These are phyloP conservation scores for Camelina sativa DNA, from an alignment of 345 rosid genomes.

Conservation along the genomic window DNA sequence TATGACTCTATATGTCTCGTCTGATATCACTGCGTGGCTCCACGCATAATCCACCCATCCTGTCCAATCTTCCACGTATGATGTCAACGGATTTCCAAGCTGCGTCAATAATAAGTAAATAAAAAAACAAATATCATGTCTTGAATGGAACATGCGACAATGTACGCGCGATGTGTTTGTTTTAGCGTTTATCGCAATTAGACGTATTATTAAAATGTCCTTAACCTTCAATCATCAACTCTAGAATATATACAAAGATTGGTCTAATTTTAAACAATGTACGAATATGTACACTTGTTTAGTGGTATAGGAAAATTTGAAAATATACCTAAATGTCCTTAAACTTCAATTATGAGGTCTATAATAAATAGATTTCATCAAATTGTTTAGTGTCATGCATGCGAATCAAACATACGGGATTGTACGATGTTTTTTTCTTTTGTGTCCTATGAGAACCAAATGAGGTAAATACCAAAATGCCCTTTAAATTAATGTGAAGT, in stretches of 20 bases:
- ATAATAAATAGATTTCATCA: neutral
- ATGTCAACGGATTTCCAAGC: slow-evolving; percentile 89
- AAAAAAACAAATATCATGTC: neutral
- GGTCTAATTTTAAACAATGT: slow-evolving; percentile 29
- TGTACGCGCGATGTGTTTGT: neutral
- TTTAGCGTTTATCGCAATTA: neutral
- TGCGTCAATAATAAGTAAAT: slow-evolving; percentile 15
- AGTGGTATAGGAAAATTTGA: neutral
- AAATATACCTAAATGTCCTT: neutral
- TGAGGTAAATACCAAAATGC: slow-evolving; percentile 77
- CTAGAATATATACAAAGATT: slow-evolving; percentile 49
- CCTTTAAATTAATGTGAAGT: slow-evolving; percentile 60
- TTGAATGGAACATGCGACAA: neutral
- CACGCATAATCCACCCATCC: slow-evolving; percentile 89
- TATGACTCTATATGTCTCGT: slow-evolving; percentile 68
- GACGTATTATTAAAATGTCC: slow-evolving; percentile 60
- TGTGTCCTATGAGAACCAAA: neutral
- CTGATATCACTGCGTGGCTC: slow-evolving; percentile 89
- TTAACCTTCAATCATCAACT: slow-evolving; percentile 51
- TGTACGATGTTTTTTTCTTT: neutral
- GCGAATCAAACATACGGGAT: no score
- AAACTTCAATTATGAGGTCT: neutral
- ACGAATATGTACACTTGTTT: slow-evolving; percentile 34
- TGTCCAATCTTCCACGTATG: slow-evolving; percentile 71
- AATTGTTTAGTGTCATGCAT: no score